Conservation (phyloP, 163 green algal genomes). For the Trebouxiophyceae sp. region DNA sequence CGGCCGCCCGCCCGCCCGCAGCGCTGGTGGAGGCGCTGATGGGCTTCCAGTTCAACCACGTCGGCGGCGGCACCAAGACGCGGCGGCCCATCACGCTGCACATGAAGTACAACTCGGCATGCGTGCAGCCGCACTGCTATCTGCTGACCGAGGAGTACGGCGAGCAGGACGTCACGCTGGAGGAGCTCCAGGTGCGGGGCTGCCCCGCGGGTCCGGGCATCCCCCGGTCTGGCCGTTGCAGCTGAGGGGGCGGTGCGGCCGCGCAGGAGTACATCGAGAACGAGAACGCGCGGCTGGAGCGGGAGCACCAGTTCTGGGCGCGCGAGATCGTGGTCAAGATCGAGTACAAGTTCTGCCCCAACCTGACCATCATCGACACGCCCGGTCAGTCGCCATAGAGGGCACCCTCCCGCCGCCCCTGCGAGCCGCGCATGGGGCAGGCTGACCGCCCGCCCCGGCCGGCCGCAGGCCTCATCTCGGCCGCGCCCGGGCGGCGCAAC, state of each 20-base stretch:
- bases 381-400: constrained; percentile 55
- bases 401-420: too few species aligned
- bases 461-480: constrained; percentile 85
- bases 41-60: constrained; percentile 97
- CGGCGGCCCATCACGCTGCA: constrained; percentile 89
- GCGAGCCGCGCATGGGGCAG: too few species aligned
- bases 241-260: neutral
- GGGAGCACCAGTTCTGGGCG: constrained; percentile 80
- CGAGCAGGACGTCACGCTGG: constrained; percentile 77
- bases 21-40: constrained; percentile 93
- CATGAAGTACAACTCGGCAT: constrained; percentile 86
- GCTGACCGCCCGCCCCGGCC: too few species aligned
- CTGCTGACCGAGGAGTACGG: constrained; percentile 74
- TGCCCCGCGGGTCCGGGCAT: neutral
- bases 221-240: too few species aligned
- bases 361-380: constrained; percentile 97
- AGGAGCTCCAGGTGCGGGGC: constrained; percentile 78
- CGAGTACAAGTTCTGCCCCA: constrained; percentile 94
- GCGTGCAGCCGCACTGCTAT: constrained; percentile 80
- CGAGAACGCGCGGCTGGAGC: constrained; percentile 86
- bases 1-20: too few species aligned
- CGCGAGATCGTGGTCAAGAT: constrained; percentile 93
- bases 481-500: constrained; percentile 81
- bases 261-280: constrained; percentile 86
- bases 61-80: constrained; percentile 95